Conservation (phyloP, 208 protist species). For the Naegleria fowleri region DNA sequence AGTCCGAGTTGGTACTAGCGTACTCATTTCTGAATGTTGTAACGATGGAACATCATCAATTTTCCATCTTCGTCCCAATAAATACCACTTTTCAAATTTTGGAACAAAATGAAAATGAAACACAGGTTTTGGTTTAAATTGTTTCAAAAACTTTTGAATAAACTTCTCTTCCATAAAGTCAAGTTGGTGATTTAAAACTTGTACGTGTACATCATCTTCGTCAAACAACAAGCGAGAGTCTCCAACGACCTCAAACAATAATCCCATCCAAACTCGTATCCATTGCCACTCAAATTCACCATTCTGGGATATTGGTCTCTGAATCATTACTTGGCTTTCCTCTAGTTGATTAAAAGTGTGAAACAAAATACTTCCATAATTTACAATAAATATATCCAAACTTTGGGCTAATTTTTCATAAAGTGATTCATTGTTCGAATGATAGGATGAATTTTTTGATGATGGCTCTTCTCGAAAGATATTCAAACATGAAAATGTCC, state of each 20-base stretch:
- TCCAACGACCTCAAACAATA: background rate
- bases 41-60: background rate
- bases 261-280: background rate
- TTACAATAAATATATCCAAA: too few relatives aligned
- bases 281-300: background rate
- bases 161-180: background rate
- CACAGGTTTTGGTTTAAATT: background rate
- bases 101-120: background rate
- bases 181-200: background rate
- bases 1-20: background rate
- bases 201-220: background rate
- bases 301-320: background rate
- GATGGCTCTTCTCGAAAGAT: too few relatives aligned
- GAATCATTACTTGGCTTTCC: background rate
- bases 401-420: too few relatives aligned
- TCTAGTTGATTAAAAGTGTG: background rate
- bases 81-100: background rate
- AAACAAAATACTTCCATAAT: background rate
- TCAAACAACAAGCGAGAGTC: background rate
- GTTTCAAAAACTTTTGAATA: too few relatives aligned
- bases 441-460: too few relatives aligned
- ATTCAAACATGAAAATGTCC: too few relatives aligned
- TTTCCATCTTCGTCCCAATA: background rate
- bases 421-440: too few relatives aligned
- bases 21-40: background rate